Conservation (phyloP, 495 filamentous ascomycete species). For the Penicillium antarcticum region DNA sequence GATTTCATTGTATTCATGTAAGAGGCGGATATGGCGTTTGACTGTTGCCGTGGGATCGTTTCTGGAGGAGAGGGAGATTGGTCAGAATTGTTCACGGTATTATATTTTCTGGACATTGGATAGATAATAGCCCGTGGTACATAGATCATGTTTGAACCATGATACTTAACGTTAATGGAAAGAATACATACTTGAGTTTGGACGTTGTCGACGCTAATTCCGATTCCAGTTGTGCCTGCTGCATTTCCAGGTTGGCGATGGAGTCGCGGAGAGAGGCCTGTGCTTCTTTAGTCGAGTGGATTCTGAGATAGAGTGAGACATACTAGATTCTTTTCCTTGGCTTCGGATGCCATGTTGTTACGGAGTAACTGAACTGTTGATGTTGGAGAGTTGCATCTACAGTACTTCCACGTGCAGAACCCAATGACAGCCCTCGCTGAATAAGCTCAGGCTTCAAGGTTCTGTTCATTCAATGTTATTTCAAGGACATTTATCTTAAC, state of each 20-base stretch:
- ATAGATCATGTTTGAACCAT: too few species aligned
- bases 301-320: background rate
- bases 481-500: too few species aligned
- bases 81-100: background rate
- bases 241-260: constrained; percentile 33
- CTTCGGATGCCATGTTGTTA: background rate
- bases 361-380: too few species aligned
- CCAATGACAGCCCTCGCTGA: constrained; percentile 16
- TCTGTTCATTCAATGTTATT: background rate
- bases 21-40: constrained; percentile 60
- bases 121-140: too few species aligned
- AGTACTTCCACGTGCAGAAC: background rate
- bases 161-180: background rate
- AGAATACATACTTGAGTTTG: constrained; percentile 34
- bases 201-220: constrained; percentile 29
- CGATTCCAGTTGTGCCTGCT: constrained; percentile 25
- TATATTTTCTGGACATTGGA: too few species aligned
- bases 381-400: too few species aligned
- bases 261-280: constrained; percentile 31
- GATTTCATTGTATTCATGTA: constrained; percentile 79
- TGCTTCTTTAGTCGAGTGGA: background rate
- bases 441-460: constrained; percentile 4
- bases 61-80: constrained; percentile 8
- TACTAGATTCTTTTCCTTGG: constrained; percentile 22
- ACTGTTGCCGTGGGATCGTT: constrained; percentile 45